Evolutionary conservation across 2,329 filamentous ascomycete genomes (phyloP).

Genomic region (Graphilbum fragrans): DNA sequence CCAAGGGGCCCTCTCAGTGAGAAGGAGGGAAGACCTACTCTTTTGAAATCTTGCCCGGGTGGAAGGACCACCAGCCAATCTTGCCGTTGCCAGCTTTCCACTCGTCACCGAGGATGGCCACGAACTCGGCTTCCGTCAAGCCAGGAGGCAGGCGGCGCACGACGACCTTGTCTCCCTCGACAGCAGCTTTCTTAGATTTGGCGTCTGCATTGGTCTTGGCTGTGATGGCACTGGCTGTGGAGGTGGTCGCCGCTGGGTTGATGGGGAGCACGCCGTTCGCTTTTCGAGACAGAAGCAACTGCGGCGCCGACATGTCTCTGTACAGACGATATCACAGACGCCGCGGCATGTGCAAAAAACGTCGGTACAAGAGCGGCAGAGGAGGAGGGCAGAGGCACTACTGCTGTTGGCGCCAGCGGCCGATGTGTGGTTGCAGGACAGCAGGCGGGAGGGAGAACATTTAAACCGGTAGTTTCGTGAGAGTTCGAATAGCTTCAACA

Average conservation of each 20-base stretch:
- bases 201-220: conserved; percentile 12
- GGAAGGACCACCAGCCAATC: conserved; percentile 70
- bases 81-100: conserved; percentile 75
- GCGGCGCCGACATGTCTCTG: conserved; percentile 10
- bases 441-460: not conserved
- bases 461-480: not conserved
- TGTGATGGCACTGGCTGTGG: conserved; percentile 29
- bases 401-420: not conserved
- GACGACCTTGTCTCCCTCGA: conserved; percentile 68
- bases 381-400: not conserved
- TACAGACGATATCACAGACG: not conserved
- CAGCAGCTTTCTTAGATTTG: conserved; percentile 32
- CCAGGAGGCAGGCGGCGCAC: conserved; percentile 78
- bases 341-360: not conserved
- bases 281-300: conserved; percentile 21
- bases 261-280: conserved; percentile 42
- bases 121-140: conserved; percentile 69
- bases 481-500: not conserved
- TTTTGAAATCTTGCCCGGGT: conserved; percentile 59
- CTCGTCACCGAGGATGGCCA: conserved; percentile 57
- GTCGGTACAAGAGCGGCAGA: not conserved
- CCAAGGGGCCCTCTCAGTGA: no score
- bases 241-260: no score
- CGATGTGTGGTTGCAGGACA: not conserved
- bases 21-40: conserved; percentile 46